A percentile compares a stretch with the other conserved stretches of the same genome.
Conservation (phyloP, 306 rosid genomes). For the Vachellia pachyceras region DNA sequence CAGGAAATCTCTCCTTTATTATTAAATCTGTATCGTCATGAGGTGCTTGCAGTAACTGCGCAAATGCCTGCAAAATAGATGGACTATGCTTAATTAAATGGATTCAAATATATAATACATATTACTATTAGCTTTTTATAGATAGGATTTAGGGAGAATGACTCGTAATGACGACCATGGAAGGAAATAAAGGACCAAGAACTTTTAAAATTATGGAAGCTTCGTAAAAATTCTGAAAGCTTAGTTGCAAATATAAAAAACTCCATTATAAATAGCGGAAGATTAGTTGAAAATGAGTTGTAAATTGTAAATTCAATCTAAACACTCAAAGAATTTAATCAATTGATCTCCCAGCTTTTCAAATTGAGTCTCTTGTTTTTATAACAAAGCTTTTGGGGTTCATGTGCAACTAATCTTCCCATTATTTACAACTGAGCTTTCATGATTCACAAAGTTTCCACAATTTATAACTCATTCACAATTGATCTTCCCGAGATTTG, state of each 20-base stretch:
- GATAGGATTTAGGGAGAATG: neutral
- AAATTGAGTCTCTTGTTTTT: too few species aligned
- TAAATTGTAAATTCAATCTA: neutral
- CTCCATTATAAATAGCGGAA: neutral
- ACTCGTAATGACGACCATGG: neutral
- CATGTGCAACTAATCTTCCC: too few species aligned
- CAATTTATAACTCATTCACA: neutral
- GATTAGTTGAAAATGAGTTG: neutral
- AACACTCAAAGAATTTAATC: neutral
- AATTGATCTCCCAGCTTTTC: neutral
- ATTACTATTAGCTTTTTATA: neutral
- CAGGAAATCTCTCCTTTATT: constrained; percentile 91
- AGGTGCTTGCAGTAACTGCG: constrained; percentile 88
- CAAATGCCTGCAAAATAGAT: constrained; percentile 73
- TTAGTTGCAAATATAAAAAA: too few species aligned
- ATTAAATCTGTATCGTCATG: constrained; percentile 74
- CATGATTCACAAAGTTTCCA: neutral
- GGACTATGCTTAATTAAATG: constrained; percentile 24
- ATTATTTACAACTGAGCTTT: too few species aligned
- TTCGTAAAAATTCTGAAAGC: neutral
- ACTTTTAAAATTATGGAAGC: neutral
- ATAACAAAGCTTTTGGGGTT: neutral
- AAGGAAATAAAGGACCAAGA: neutral
- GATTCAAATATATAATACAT: constrained; percentile 8
- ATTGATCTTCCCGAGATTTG: neutral